Percentiles rank a stretch among this genome's conserved stretches.
These are phyloP conservation scores for Leishmania major DNA, from an alignment of 208 protist genomes.

Conservation along the genomic window DNA sequence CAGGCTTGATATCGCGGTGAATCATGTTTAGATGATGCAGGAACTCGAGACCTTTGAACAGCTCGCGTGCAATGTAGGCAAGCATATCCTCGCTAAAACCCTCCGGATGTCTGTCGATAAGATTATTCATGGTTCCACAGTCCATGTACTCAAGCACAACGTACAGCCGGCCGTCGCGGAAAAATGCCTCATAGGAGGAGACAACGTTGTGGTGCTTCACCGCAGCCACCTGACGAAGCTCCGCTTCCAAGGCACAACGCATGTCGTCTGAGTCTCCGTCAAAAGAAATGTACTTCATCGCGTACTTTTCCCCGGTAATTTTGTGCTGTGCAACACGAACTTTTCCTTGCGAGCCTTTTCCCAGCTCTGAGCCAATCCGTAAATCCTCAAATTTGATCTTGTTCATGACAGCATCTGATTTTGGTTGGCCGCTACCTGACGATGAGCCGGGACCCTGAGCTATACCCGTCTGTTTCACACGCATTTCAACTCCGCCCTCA, in stretches of 20 bases:
- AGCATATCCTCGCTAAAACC: conserved; percentile 82
- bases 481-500: conserved; percentile 82
- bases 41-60: conserved; percentile 84
- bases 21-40: conserved; percentile 90
- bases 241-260: conserved; percentile 65
- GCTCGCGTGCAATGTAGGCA: conserved; percentile 82
- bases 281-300: conserved; percentile 87
- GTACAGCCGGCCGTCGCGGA: conserved; percentile 83
- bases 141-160: conserved; percentile 93
- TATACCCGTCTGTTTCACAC: conserved; percentile 88
- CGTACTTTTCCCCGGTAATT: conserved; percentile 76
- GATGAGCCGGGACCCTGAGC: conserved; percentile 38
- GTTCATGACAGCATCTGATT: conserved; percentile 63
- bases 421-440: conserved; percentile 13
- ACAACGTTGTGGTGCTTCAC: conserved; percentile 91
- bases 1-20: conserved; percentile 97
- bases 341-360: conserved; percentile 88
- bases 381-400: conserved; percentile 90
- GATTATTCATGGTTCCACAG: conserved; percentile 84
- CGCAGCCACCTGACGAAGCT: conserved; percentile 81
- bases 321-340: conserved; percentile 83
- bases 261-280: conserved; percentile 78
- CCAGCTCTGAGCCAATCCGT: conserved; percentile 74
- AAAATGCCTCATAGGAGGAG: conserved; percentile 91
- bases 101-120: conserved; percentile 72